Base-by-base conservation (phyloP, 495 filamentous ascomycete genomes). In the Penicillium soppii region DNA sequence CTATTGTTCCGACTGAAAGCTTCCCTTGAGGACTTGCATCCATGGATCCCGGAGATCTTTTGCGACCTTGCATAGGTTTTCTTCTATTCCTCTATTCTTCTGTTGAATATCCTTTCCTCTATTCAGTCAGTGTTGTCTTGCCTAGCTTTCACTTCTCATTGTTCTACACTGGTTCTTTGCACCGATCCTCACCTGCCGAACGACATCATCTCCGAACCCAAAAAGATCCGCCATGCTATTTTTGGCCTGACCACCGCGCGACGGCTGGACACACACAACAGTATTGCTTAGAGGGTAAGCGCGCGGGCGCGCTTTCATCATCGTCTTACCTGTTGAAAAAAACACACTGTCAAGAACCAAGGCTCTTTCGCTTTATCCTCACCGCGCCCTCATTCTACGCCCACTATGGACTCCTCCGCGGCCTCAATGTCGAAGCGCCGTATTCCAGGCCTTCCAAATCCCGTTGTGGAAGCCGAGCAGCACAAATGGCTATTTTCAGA, bases 401-500 rank as follows among this genome's bases (percentile, higher is more conserved):
- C n/a, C 27, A 13, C 26, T 23, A 75, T 77, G 71, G 71, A 57
- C 17, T 62, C 65, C 38, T 63, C 58, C 33, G 27, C 56, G 33
- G n/a, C n/a, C n/a, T 42, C 47, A 12, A 3, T 12, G 52, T 55
- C 62, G 15, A 67, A 65, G 42, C 69, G 71, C 47, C 76, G 75
- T 30, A 72, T 79, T 50, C 75, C 81, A 22, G 74, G 75, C 29
- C 63, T 69, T 1, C 73, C 73, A 12, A 75, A 78, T 45, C 66
- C 68, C 17, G 65, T 85, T 35, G 68, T 85, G 46, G 71, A 75
- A 37, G 73, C 75, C 41, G 69, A 74, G 22, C 79, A 85, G 57
- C 59, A 72, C 51, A 95, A 98, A 75, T 99, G 94, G 94, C 73
- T 91, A 35, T 97, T 97, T 63, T 87, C 86, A 13, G 79, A 87